Conservation (phyloP, 2,329 filamentous ascomycete species). For the Fusarium verticillioides region DNA sequence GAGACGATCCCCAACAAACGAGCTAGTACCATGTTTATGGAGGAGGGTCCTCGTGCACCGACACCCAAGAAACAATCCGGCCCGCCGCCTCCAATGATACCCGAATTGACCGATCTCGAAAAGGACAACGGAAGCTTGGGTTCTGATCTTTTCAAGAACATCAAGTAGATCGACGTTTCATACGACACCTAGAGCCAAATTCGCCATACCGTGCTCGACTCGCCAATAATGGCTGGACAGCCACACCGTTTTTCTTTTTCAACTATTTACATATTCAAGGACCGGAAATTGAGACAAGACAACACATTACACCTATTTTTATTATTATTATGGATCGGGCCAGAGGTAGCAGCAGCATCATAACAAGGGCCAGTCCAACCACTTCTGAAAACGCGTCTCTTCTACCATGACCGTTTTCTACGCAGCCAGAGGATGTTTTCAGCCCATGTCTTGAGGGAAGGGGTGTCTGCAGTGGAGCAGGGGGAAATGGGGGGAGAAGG, state of each 20-base stretch:
- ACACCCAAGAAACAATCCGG: constrained; percentile 53
- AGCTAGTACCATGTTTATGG: constrained; percentile 54
- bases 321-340: constrained; percentile 39
- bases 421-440: constrained; percentile 24
- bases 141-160: constrained; percentile 68
- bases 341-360: constrained; percentile 42
- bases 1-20: constrained; percentile 52
- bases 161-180: constrained; percentile 57
- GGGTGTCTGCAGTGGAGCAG: constrained; percentile 14
- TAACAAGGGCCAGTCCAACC: constrained; percentile 28
- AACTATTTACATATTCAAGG: constrained; percentile 41
- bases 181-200: constrained; percentile 10
- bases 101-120: constrained; percentile 65
- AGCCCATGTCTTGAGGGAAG: constrained; percentile 23
- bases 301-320: constrained; percentile 20
- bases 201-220: constrained; percentile 1
- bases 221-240: constrained; percentile 22
- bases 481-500: constrained; percentile 27
- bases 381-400: constrained; percentile 29
- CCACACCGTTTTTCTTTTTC: constrained; percentile 29
- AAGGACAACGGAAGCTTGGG: constrained; percentile 61
- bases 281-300: constrained; percentile 39
- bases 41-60: constrained; percentile 48
- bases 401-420: constrained; percentile 22
- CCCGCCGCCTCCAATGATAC: constrained; percentile 70